Evolutionary conservation across 1,139 yeast genomes (phyloP).

Genomic region (Magnusiomyces paraingens): DNA sequence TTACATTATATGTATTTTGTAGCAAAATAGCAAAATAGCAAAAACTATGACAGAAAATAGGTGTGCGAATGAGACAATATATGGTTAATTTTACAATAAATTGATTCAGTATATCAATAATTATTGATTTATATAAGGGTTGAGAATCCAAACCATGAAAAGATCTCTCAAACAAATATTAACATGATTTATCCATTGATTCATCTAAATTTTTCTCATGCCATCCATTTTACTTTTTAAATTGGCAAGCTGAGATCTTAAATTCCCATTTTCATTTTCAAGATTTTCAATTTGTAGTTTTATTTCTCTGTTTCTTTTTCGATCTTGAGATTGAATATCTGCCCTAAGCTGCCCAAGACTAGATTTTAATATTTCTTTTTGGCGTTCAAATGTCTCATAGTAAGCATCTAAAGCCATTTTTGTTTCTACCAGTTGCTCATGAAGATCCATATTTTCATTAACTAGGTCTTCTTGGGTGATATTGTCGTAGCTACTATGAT

Average conservation of each 20-base stretch:
- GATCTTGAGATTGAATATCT: conserved; percentile 29
- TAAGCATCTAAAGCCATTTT: conserved; percentile 27
- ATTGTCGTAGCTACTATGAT: too few species aligned
- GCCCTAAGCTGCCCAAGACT: conserved; percentile 27
- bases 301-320: conserved; percentile 23
- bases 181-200: conserved; percentile 63
- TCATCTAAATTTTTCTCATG: conserved; percentile 57
- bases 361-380: conserved; percentile 28
- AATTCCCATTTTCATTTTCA: conserved; percentile 33
- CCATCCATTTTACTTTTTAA: conserved; percentile 26
- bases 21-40: too few species aligned
- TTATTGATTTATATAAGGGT: too few species aligned
- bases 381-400: conserved; percentile 30
- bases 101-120: too few species aligned
- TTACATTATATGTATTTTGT: too few species aligned
- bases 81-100: too few species aligned
- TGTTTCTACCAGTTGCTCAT: conserved; percentile 23
- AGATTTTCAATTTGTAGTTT: conserved; percentile 31
- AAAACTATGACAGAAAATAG: too few species aligned
- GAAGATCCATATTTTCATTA: conserved; percentile 24
- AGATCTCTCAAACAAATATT: too few species aligned
- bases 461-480: conserved; percentile 21
- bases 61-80: too few species aligned
- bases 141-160: too few species aligned
- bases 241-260: conserved; percentile 32